Base-by-base conservation (phyloP, 2,329 filamentous ascomycete genomes). In the Fusarium napiforme region DNA sequence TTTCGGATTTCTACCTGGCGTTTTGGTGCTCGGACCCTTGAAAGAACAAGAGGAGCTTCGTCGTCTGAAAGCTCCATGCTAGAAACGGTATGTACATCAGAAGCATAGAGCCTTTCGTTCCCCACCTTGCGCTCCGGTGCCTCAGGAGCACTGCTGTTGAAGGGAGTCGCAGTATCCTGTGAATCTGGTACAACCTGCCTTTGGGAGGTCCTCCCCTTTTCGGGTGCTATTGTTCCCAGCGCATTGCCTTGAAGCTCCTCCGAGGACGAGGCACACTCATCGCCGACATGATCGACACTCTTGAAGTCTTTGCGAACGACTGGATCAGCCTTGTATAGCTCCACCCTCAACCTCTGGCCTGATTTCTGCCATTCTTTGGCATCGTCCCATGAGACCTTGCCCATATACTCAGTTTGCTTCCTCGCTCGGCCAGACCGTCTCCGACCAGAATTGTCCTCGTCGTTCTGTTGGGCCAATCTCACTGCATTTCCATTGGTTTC, bases 21-120 rank as follows among this genome's bases (percentile, higher is more conserved):
- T n/a, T 49, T 71, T 21, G 49, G 39, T 10, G 16, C 21, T 15
- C 64, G 67, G 21, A 64, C 60, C 34, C 68, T 69, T 9, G 71
- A 64, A 28, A 79, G 58, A 18, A 77, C 45, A n/a, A 82, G 61
- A 1, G 81, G 81, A 19, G 78, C 76, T 60, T 83, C 82, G 23
- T 83, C 82, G 53, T 83, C 81, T 9, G 82, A 83, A 11, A 83
- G 76, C 9, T 73, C 72, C 57, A 75, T 77, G 4, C 73, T 63
- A n/a, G 75, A 57, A 23, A 65, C 52, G 6, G 39, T 26, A 45
- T 62, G 40, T 15, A 40, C 19, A 39, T 15, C 23, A 1, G 45
- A 30, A 36, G 21, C 12, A 15, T 39, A 32, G 19, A 34, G 23
- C 7, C 40, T 46, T 8, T 16, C 21, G 6, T 42, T 9, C 6